phyloP scores from a whole-genome alignment of 495 filamentous ascomycete genomes.

The Penicillium simplicissimum region DNA sequence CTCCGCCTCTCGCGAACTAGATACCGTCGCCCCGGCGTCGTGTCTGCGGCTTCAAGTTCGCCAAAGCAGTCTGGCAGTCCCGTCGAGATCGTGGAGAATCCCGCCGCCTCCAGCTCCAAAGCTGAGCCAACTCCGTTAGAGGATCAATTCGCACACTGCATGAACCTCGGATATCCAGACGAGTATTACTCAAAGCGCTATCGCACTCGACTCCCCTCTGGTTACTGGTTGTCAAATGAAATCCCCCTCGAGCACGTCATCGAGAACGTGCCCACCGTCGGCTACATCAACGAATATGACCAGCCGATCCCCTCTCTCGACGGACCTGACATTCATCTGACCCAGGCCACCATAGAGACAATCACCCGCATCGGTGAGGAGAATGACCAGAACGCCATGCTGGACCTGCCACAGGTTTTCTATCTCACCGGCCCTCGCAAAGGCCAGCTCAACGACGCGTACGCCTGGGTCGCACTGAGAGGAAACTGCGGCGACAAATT shows the following conservation, averaged over 20 bases:
- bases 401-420: neutral
- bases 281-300: neutral
- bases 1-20: neutral
- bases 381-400: neutral
- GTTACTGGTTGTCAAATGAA: neutral
- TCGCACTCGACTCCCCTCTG: neutral
- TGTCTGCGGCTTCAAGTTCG: neutral
- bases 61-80: neutral
- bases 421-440: neutral
- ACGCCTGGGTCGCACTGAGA: conserved; percentile 3
- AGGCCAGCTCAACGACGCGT: conserved; percentile 2
- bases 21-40: neutral
- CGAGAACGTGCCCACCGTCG: neutral
- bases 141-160: neutral
- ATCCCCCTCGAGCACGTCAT: neutral
- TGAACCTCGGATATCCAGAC: neutral
- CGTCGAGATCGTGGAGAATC: neutral
- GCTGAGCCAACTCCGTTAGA: neutral
- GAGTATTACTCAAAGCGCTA: neutral
- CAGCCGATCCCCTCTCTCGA: neutral
- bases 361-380: conserved; percentile 2
- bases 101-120: neutral
- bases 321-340: neutral
- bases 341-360: neutral
- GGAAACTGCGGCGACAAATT: neutral